Base-by-base conservation (phyloP, 306 rosid species). In the Delonix regia region DNA sequence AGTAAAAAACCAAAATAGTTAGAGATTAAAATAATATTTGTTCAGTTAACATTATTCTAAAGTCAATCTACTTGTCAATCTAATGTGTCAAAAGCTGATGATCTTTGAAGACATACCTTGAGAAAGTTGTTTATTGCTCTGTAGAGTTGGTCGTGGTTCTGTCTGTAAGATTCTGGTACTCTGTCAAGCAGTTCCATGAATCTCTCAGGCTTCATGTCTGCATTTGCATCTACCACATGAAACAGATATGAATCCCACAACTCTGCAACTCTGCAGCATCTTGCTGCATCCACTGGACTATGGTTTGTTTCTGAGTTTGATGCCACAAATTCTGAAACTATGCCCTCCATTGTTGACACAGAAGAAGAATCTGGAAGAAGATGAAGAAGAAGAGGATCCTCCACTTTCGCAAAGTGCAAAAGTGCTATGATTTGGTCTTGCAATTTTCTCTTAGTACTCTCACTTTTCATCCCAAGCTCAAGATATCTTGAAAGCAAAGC, bases 401-500 rank as follows among this genome's bases (percentile, higher is more conserved):
- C 88, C 21, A 85, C 87, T 78, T 84, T 91, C 7, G 98, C 86
- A 60, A 82, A 85, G 42, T 92, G 97, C 81, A 94, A 80, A 2
- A 80, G 62, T n/a, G 85, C 83, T 22, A 86, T 89, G 57, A 94
- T 89, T 56, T 87, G 90, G 21, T 88, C 85, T 73, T 89, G 85
- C 78, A 94, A 78, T 85, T 84, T 90, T 16, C 61, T 87, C 53
- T 77, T 83, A 12, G 74, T 82, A 0, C 13, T 38, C 18, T 84
- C 85, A 73, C 18, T 79, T 64, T 76, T 84, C 77, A 85, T 60
- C 19, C 89, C 89, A 30, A 87, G 57, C 61, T 89, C 88, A 48
- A 90, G 87, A 42, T 91, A 90, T 85, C 82, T 92, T 15, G 96
- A 87, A 74, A 94, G 94, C 86, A 92, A 76, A 4, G 97, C 96